A percentile compares a stretch with the other conserved stretches of the same genome.
phyloP scores from a whole-genome alignment of 2,329 filamentous ascomycete species.

The Cercospora sp. region DNA sequence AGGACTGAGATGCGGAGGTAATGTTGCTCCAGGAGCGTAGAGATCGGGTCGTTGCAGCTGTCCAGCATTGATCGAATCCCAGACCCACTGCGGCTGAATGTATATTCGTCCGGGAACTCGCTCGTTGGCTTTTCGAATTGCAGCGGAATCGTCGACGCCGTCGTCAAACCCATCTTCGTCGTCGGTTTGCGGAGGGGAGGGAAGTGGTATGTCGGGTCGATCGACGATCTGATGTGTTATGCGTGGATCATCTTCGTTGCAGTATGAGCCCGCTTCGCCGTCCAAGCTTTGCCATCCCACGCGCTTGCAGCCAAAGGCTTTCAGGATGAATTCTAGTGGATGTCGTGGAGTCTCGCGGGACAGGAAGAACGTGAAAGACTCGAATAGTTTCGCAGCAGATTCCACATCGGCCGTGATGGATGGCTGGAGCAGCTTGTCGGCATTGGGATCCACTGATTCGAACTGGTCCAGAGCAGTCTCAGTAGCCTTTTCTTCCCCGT shows the following conservation, averaged over 20 bases:
- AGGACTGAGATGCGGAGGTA: slow-evolving; percentile 92
- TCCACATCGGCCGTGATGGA: slow-evolving; percentile 57
- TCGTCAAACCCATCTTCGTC: slow-evolving; percentile 50
- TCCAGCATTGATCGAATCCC: slow-evolving; percentile 93
- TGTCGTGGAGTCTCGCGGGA: slow-evolving; percentile 91
- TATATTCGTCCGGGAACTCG: slow-evolving; percentile 90
- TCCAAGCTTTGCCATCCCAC: slow-evolving; percentile 92
- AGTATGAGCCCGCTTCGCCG: slow-evolving; percentile 82
- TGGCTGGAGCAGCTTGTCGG: slow-evolving; percentile 83
- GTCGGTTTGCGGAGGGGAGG: slow-evolving; percentile 43
- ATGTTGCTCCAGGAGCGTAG: slow-evolving; percentile 83
- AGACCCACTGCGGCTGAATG: slow-evolving; percentile 96
- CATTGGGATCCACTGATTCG: slow-evolving; percentile 76
- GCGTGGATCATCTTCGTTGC: slow-evolving; percentile 77
- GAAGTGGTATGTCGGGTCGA: slow-evolving; percentile 65
- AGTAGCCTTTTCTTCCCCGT: slow-evolving; percentile 15
- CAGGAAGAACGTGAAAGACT: slow-evolving; percentile 85
- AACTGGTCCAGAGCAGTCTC: slow-evolving; percentile 78
- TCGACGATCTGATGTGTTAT: slow-evolving; percentile 98
- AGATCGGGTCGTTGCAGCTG: slow-evolving; percentile 82
- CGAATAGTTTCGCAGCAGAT: slow-evolving; percentile 74
- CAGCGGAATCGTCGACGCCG: slow-evolving; percentile 60
- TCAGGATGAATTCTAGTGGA: slow-evolving; percentile 87
- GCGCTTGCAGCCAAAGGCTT: slow-evolving; percentile 91
- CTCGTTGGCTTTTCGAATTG: slow-evolving; percentile 52